These are phyloP conservation scores for Yamadazyma nakazawae DNA, from an alignment of 805 yeast genomes.

Conservation along the genomic window DNA sequence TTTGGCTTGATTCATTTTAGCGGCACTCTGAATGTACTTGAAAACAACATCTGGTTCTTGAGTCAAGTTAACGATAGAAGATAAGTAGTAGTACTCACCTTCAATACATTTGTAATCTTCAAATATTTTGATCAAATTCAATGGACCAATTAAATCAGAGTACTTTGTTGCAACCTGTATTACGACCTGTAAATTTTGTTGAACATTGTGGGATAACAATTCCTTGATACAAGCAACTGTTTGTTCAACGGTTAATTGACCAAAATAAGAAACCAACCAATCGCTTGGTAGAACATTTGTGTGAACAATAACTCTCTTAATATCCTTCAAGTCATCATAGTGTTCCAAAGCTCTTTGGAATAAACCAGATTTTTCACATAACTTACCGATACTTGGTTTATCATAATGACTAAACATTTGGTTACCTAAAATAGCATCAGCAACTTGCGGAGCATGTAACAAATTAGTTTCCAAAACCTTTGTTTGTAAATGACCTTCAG, in stretches of 20 bases:
- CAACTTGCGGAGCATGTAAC: constrained; percentile 97
- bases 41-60: constrained; percentile 94
- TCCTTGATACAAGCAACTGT: constrained; percentile 83
- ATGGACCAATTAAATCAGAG: constrained; percentile 88
- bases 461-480: constrained; percentile 89
- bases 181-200: constrained; percentile 86
- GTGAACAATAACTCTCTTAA: constrained; percentile 90
- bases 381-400: constrained; percentile 84
- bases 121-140: constrained; percentile 79
- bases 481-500: constrained; percentile 95
- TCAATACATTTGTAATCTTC: constrained; percentile 91
- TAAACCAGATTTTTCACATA: constrained; percentile 95
- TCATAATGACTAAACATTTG: constrained; percentile 95
- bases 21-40: constrained; percentile 94
- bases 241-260: constrained; percentile 92
- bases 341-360: constrained; percentile 95
- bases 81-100: constrained; percentile 91
- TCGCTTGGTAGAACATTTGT: constrained; percentile 83
- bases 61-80: constrained; percentile 88
- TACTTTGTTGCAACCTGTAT: constrained; percentile 96
- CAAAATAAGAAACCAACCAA: constrained; percentile 91
- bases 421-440: constrained; percentile 96
- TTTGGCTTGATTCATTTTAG: constrained; percentile 81
- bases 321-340: constrained; percentile 90
- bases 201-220: constrained; percentile 71